A percentile compares a stretch with the other conserved stretches of the same genome.
Evolutionary conservation across 2,329 filamentous ascomycete species (phyloP).

Genomic region (Trichophyton verrucosum): DNA sequence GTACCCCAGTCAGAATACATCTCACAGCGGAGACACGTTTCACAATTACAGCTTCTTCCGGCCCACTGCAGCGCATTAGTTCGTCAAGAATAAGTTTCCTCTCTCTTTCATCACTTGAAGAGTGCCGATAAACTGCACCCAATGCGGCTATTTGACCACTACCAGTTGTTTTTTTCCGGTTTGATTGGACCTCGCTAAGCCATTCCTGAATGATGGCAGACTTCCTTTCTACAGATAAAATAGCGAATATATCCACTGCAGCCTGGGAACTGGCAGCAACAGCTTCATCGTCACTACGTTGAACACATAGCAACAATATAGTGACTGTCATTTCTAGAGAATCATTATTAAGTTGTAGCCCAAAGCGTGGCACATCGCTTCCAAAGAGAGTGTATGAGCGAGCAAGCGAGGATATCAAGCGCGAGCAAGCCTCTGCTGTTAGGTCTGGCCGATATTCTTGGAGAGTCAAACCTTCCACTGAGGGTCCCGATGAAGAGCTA

Average conservation of each 20-base stretch:
- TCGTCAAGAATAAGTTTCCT: constrained; percentile 23
- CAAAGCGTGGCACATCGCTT: background rate
- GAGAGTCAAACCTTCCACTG: constrained; percentile 29
- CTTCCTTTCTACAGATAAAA: constrained; percentile 24
- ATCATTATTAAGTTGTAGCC: constrained; percentile 13
- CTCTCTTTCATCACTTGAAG: constrained; percentile 17
- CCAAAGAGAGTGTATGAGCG: constrained; percentile 14
- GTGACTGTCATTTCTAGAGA: constrained; percentile 22
- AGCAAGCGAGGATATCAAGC: constrained; percentile 29
- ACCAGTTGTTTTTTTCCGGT: constrained; percentile 28
- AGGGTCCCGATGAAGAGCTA: constrained; percentile 21
- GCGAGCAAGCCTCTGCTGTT: constrained; percentile 31
- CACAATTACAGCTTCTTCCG: constrained; percentile 28
- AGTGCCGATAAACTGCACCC: constrained; percentile 27
- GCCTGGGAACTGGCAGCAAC: constrained; percentile 32
- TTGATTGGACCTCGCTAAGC: constrained; percentile 28
- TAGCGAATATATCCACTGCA: constrained; percentile 28
- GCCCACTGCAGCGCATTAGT: constrained; percentile 23
- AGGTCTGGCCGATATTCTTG: constrained; percentile 30
- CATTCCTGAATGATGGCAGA: constrained; percentile 27
- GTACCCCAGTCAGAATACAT: constrained; percentile 26
- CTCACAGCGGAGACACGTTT: constrained; percentile 32
- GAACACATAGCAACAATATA: constrained; percentile 29
- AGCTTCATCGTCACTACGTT: constrained; percentile 28
- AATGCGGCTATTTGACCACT: constrained; percentile 34